Evolutionary conservation across 1,139 yeast genomes (phyloP), one percentile per base, ranked within the genome.

Genomic region (Yamadazyma aaseri): DNA sequence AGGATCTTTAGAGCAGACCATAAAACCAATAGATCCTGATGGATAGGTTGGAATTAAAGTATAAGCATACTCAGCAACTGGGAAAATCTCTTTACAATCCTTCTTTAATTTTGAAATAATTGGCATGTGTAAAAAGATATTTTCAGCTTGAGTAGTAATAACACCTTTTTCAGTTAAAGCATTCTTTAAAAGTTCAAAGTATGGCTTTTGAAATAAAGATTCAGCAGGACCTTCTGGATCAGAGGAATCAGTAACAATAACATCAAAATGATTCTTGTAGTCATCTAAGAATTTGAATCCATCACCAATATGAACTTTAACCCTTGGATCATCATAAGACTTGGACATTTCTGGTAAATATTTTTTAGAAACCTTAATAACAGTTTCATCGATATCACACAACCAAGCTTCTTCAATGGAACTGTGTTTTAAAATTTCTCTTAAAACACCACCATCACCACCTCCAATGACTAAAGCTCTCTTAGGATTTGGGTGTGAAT

Each of bases 201-300:
- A 89, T 21, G 86, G 86, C 56, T 82, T 79, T 64, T 86, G 90
- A 76, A 89, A 89, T 41, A 89, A 74, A 18, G 84, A 73, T 58
- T 82, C 95, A 33, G 97, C 97, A 25, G 97, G 97, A 37, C 97
- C 97, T 60, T 89, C 97, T 31, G 97, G 97, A 60, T 89, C 97
- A 24, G 96, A 86, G 11, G 96, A 86, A 60, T 89, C 97, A 32
- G 96, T 86, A 59, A 89, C 81, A 56, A 89, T 87, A 27, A 87
- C 96, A 59, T 89, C 97, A 53, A 85, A 89, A 53, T 76, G 79
- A 53, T 69, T 67, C 50, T 67, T 65, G 65, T 79, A 79, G 47
- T 83, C 86, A 41, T 80, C 81, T 58, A 89, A 75, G 65, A 82
- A 89, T 67, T 89, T 86, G 75, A 89, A 89, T 13, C 97, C 97